These are phyloP conservation scores for Rhodamnia rubescens DNA, from an alignment of 345 rosid genomes.

Conservation along the genomic window DNA sequence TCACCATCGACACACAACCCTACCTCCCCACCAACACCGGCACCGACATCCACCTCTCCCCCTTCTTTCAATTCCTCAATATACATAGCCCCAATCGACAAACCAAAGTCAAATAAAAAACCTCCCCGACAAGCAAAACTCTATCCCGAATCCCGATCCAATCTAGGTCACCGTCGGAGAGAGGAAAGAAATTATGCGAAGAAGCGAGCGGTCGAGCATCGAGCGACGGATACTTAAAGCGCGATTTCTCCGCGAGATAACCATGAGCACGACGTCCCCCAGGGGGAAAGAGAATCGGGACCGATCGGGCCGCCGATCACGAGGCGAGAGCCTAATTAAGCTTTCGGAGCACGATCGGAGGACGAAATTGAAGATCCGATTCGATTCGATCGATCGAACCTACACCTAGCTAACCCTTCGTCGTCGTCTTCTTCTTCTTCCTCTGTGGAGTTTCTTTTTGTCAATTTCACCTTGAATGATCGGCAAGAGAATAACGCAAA, in stretches of 20 bases:
- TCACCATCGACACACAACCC: background rate
- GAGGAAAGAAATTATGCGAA: background rate
- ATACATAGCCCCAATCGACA: conserved; percentile 41
- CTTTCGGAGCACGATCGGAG: background rate
- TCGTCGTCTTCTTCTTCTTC: background rate
- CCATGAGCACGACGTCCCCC: background rate
- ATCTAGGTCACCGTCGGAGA: background rate
- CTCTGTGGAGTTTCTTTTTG: background rate
- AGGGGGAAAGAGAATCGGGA: background rate
- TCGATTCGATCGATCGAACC: background rate
- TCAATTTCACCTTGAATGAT: background rate
- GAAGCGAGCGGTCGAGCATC: background rate
- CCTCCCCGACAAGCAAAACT: background rate
- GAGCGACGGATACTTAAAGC: background rate
- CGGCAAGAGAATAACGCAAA: background rate
- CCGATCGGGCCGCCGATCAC: background rate
- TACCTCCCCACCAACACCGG: conserved; percentile 3
- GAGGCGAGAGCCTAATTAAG: background rate
- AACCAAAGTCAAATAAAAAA: background rate
- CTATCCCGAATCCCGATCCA: background rate
- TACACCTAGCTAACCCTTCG: background rate
- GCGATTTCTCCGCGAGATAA: background rate
- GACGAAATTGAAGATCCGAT: background rate
- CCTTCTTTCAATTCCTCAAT: conserved; percentile 64
- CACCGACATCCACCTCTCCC: conserved; percentile 15